Conservation (phyloP, 345 rosid species). For the Trapa incisa region DNA sequence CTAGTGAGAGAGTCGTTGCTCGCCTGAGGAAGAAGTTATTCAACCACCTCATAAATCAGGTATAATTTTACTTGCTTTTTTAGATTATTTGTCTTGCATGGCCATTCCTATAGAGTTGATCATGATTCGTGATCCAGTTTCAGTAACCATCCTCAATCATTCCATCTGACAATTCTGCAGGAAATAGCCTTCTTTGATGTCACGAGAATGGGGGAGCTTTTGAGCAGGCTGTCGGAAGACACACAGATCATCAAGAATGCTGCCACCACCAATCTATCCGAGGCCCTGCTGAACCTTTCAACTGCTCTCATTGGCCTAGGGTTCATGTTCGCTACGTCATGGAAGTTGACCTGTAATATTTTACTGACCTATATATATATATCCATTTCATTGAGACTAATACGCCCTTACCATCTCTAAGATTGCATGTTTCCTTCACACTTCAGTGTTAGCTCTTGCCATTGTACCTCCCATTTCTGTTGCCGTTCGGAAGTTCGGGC, state of each 20-base stretch:
- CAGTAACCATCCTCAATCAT: neutral
- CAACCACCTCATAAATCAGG: constrained; percentile 38
- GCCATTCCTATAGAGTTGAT: neutral
- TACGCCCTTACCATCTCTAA: neutral
- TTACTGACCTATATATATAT: neutral
- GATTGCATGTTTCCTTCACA: neutral
- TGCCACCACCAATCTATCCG: constrained; percentile 44
- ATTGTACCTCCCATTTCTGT: constrained; percentile 71
- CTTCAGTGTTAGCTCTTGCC: constrained; percentile 66
- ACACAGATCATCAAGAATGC: constrained; percentile 44
- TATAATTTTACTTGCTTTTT: constrained; percentile 1
- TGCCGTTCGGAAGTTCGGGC: constrained; percentile 59
- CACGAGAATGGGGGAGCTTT: constrained; percentile 37
- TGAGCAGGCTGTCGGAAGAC: constrained; percentile 41
- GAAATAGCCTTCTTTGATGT: constrained; percentile 45
- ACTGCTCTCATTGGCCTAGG: constrained; percentile 26
- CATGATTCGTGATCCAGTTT: neutral
- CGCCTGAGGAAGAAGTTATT: constrained; percentile 35
- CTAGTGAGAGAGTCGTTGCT: constrained; percentile 45
- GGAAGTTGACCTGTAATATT: constrained; percentile 32
- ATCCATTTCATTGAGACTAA: neutral
- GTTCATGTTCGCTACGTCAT: constrained; percentile 35
- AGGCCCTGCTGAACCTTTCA: constrained; percentile 30
- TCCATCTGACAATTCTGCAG: constrained; percentile 9
- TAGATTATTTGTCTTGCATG: neutral